These are phyloP conservation scores for Draba incana DNA, from an alignment of 345 rosid species.

Conservation along the genomic window DNA sequence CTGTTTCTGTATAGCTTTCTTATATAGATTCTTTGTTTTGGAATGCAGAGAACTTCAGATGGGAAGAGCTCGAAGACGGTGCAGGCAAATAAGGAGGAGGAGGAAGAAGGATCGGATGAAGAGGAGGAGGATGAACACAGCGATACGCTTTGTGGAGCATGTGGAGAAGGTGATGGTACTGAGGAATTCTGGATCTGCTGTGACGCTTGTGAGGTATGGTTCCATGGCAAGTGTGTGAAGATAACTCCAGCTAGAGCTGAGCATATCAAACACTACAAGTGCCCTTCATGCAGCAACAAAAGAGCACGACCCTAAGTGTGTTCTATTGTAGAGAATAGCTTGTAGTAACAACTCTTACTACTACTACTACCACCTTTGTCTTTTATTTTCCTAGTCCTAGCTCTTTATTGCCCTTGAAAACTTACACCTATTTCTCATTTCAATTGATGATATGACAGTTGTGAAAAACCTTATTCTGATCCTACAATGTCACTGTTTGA, in stretches of 20 bases:
- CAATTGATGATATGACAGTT: neutral
- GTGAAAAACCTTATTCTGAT: neutral
- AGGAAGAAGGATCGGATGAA: slow-evolving; percentile 52
- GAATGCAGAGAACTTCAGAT: slow-evolving; percentile 57
- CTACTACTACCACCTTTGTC: neutral
- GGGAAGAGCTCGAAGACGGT: slow-evolving; percentile 50
- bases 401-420: slow-evolving; percentile 36
- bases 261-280: slow-evolving; percentile 84
- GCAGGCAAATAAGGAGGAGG: slow-evolving; percentile 52
- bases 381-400: slow-evolving; percentile 32
- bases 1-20: neutral
- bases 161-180: slow-evolving; percentile 71
- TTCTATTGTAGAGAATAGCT: slow-evolving; percentile 32
- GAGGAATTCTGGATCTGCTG: slow-evolving; percentile 93
- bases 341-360: slow-evolving; percentile 36
- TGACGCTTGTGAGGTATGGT: slow-evolving; percentile 82
- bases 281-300: slow-evolving; percentile 82
- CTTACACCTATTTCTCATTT: slow-evolving; percentile 28
- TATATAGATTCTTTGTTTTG: slow-evolving; percentile 16
- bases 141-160: slow-evolving; percentile 77
- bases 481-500: neutral
- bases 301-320: slow-evolving; percentile 59
- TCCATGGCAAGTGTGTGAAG: slow-evolving; percentile 85
- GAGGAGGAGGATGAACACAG: slow-evolving; percentile 66
- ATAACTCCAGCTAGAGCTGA: slow-evolving; percentile 83